phyloP scores from a whole-genome alignment of 768 basidiomycete species.

The Phylloporus rhodoxanthus region DNA sequence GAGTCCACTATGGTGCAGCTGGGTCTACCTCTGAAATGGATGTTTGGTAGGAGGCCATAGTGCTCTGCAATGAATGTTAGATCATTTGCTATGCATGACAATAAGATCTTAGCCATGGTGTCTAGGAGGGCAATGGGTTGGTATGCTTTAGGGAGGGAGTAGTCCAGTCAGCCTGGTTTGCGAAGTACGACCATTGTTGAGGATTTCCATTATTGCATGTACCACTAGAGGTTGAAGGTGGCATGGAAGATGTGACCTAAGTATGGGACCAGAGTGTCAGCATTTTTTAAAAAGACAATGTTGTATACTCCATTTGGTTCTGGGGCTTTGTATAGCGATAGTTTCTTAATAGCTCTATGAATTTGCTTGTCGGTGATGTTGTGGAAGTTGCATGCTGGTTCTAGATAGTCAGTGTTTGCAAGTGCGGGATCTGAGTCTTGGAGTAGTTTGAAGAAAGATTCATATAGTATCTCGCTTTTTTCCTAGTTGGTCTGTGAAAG shows the following conservation, averaged over 20 bases:
- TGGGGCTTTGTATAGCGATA: constrained; percentile 16
- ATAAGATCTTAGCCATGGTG: background rate
- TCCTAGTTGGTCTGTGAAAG: constrained; percentile 10
- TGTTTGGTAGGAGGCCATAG: background rate
- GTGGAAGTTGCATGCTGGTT: background rate
- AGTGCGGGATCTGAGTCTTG: background rate
- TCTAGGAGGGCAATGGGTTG: background rate
- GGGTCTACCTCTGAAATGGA: background rate
- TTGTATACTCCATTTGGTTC: background rate
- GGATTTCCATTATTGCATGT: background rate
- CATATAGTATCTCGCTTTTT: constrained; percentile 15
- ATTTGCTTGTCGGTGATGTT: constrained; percentile 17
- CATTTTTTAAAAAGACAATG: background rate
- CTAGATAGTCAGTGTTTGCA: constrained; percentile 1
- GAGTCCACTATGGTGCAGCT: constrained; percentile 3
- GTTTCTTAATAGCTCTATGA: background rate
- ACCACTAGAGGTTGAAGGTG: background rate
- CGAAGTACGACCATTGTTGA: constrained; percentile 28
- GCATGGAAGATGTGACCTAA: background rate
- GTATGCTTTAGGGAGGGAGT: constrained; percentile 13
- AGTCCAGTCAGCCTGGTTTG: constrained; percentile 34
- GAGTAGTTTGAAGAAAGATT: constrained; percentile 22
- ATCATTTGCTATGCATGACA: background rate
- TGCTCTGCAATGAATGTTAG: background rate
- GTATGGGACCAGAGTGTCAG: background rate